Base-by-base conservation (phyloP, 148 eudicot genomes). In the Rhododendron williamsianum region DNA sequence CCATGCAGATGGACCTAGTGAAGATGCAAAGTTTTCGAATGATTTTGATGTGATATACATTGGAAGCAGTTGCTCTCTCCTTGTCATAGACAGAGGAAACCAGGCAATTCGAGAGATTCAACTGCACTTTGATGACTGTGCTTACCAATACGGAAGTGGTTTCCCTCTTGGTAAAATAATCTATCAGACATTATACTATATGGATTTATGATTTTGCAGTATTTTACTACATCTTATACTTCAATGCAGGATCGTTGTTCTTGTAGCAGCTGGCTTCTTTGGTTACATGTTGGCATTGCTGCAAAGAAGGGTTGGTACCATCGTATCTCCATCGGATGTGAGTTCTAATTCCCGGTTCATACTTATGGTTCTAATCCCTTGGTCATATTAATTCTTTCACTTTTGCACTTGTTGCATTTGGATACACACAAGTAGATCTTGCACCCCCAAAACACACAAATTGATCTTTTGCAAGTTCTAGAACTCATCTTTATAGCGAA, bases 1-100 rank as follows among this genome's bases (percentile, higher is more conserved):
- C 38, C 99, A 97, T 88, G 95, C 92, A n/a, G 99, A 97, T 90
- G 99, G 99, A 77, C 99, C 98, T 10, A 97, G 99, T 87, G 98
- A 93, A 81, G 98, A 97, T 89, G 99, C 99, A 79, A 97, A 93
- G 83, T 97, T 97, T 84, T 97, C 99, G n/a, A 92, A 91, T 87
- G 99, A 97, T 81, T 97, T 97, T 88, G 99, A 97, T 88, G 98
- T 97, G 80, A 93, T 97, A 48, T 97, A 94, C 86, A 89, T 94
- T 51, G 99, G 98, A 89, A 97, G 99, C 87, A 97, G 99, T 86
- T 97, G 99, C 87, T 97, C 99, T 23, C 91, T 97, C 84, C 91
- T 97, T 82, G 98, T 97, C 76, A 93, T 95, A 80, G 99, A 97
- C 84, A 91, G 98, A 80, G 99, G 99, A 69, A 95, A 94, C 91